Conservation (phyloP, 73 alveolate genomes). For the Symbiodinium pilosum region DNA sequence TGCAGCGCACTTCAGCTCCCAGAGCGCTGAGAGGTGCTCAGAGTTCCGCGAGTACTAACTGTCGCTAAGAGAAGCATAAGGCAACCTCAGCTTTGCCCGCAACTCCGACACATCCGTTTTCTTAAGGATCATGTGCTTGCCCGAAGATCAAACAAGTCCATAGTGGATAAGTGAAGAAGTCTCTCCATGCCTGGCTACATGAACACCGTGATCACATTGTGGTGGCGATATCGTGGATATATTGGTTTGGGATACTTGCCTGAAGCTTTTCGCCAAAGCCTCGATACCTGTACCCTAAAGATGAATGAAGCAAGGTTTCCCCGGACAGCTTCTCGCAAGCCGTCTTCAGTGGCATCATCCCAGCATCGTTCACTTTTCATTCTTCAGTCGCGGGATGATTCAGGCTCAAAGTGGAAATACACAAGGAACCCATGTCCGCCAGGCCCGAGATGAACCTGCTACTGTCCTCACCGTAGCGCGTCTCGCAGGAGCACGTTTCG, state of each 20-base stretch:
- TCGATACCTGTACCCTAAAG: background rate
- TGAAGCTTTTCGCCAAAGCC: background rate
- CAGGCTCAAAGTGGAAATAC: background rate
- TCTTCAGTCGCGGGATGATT: background rate
- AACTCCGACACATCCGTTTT: background rate
- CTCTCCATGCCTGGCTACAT: background rate
- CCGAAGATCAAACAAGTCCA: background rate
- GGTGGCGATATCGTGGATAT: background rate
- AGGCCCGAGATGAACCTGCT: too few relatives aligned
- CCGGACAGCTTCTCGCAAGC: background rate
- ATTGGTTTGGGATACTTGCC: constrained; percentile 12
- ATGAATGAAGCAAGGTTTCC: background rate
- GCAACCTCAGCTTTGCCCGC: background rate
- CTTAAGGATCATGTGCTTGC: background rate
- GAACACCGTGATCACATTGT: background rate
- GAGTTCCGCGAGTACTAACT: background rate
- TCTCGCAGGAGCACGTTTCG: constrained; percentile 28
- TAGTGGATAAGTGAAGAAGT: background rate
- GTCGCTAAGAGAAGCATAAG: background rate
- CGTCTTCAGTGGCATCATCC: background rate
- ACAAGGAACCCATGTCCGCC: background rate
- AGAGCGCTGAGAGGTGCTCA: background rate
- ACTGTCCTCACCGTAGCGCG: too few relatives aligned
- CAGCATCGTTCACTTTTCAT: background rate
- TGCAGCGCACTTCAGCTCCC: background rate